Base-by-base conservation (phyloP, 2,329 filamentous ascomycete species). In the Fusarium stilboides region DNA sequence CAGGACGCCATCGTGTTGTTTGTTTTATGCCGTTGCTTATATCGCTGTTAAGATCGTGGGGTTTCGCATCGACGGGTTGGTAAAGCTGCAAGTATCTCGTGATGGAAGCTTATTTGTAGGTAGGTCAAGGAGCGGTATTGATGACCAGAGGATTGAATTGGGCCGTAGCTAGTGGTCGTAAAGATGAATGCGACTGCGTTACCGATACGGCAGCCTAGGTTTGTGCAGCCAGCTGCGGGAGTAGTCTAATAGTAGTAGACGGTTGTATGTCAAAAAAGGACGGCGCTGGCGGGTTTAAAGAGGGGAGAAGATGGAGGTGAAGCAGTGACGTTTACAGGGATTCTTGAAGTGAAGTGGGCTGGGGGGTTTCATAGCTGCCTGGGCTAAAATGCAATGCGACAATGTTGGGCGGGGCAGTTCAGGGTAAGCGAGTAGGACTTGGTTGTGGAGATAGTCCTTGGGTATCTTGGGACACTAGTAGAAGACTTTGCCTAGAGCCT, bases 1-100 rank as follows among this genome's bases (percentile, higher is more conserved):
- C 94, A 97, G 73, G 91, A 92, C 75, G 92, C 87, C 91, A 94
- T 94, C 14, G 26, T 57, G 45, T 24, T 5, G 8, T 40, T 22
- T 31, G 15, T 28, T 4, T 42, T 44, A 31, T 39, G 8, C 39
- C 22, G n/a, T 45, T 15, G n/a, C 24, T 44, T 40, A 26, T 26
- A 15, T 40, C 37, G 20, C 20, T 10, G 31, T 24, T 57, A 19
- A 10, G 31, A 44, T 52, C 3, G 34, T 34, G 15, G 3, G n/a
- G 22, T 42, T 44, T 65, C 65, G 59, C 45, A 60, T 68, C 19
- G 45, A 50, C 17, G 37, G 31, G 15, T 31, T n/a, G 19, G 28
- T 24, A 8, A 36, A 40, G 22, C 17, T 40, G 26, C 39, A 46
- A 53, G 62, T 55, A 19, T 56, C 52, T 50, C 47, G 61, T 49